Evolutionary conservation across 352 stramenopile species (phyloP).

Genomic region (Hyaloperonospora brassicae): DNA sequence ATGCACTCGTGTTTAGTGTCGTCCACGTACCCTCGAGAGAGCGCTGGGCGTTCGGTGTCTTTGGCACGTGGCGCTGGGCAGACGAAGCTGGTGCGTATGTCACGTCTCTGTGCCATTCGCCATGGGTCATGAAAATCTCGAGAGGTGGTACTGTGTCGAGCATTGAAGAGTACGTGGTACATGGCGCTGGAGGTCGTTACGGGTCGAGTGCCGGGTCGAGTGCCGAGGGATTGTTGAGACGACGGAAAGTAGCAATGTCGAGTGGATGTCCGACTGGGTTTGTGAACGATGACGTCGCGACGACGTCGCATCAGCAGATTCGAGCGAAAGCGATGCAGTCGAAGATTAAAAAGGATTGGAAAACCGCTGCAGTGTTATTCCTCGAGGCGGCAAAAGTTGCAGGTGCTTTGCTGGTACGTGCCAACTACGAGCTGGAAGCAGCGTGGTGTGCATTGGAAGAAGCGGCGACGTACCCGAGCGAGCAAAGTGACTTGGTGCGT

Average conservation of each 20-base stretch:
- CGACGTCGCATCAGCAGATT: slow-evolving; percentile 40
- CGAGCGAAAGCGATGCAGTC: slow-evolving; percentile 52
- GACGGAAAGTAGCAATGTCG: slow-evolving; percentile 6
- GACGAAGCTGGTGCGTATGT: slow-evolving; percentile 38
- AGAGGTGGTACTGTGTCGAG: slow-evolving; percentile 41
- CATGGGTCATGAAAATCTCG: slow-evolving; percentile 43
- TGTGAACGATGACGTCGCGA: slow-evolving; percentile 9
- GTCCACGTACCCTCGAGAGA: slow-evolving; percentile 55
- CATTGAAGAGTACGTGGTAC: slow-evolving; percentile 43
- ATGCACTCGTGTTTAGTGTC: slow-evolving; percentile 54
- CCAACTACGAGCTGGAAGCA: slow-evolving; percentile 54
- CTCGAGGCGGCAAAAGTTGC: slow-evolving; percentile 38
- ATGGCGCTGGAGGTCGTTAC: slow-evolving; percentile 5
- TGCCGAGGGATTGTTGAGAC: slow-evolving; percentile 11
- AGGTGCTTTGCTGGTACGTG: slow-evolving; percentile 30
- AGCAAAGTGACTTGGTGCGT: slow-evolving; percentile 31
- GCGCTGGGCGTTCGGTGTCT: slow-evolving; percentile 54
- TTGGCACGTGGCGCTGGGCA: slow-evolving; percentile 67
- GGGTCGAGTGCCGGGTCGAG: neutral
- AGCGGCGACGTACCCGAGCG: slow-evolving; percentile 29
- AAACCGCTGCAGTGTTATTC: slow-evolving; percentile 42
- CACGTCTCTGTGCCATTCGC: slow-evolving; percentile 36
- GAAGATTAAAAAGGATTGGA: slow-evolving; percentile 71
- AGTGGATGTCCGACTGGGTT: slow-evolving; percentile 7
- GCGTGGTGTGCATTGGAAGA: slow-evolving; percentile 63